Base-by-base conservation (phyloP, 2,329 filamentous ascomycete genomes). In the Verticillium nubilum region DNA sequence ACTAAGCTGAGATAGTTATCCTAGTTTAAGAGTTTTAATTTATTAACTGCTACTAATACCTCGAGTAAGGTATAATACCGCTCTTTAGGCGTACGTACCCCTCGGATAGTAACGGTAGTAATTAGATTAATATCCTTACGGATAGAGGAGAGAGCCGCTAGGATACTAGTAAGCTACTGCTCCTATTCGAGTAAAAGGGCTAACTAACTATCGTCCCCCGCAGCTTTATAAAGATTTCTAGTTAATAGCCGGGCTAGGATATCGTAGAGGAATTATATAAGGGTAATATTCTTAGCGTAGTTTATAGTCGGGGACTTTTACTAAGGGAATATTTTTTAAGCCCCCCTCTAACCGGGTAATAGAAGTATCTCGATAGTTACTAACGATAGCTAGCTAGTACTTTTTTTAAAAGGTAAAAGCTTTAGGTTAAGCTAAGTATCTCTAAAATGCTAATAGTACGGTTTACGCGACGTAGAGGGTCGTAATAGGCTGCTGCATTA, bases 61-160 rank as follows among this genome's bases (percentile, higher is more conserved):
- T 68, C 67, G n/a, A 74, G 52, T 15, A 26, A 52, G 13, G 29
- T 37, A 27, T 4, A 60, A 33, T 23, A 12, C 57, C 27, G 4
- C 52, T 31, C 9, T 58, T 57, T 12, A 12, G 29, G 29, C 2
- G 29, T 31, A 3, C 29, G 29, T 12, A 31, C 29, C 3, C 75
- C 68, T n/a, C 68, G 63, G 19, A 75, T 35, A 25, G 70, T 73
- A 17, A 74, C 61, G 10, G 73, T 73, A n/a, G 73, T 72, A 15
- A 75, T 72, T 52, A 70, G 61, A n/a, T 72, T 62, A 5, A 52
- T 35, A n/a, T 70, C 62, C 56, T 74, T 64, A 33, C 63, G 64
- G 7, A 65, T 66, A 35, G 69, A 67, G 6, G 71, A 67, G 9
- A 76, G 62, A 52, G 74, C 75, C n/a, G 71, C 69, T 19, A 76